Base-by-base conservation (phyloP, 2,329 filamentous ascomycete genomes). In the Calonectria crousiana region DNA sequence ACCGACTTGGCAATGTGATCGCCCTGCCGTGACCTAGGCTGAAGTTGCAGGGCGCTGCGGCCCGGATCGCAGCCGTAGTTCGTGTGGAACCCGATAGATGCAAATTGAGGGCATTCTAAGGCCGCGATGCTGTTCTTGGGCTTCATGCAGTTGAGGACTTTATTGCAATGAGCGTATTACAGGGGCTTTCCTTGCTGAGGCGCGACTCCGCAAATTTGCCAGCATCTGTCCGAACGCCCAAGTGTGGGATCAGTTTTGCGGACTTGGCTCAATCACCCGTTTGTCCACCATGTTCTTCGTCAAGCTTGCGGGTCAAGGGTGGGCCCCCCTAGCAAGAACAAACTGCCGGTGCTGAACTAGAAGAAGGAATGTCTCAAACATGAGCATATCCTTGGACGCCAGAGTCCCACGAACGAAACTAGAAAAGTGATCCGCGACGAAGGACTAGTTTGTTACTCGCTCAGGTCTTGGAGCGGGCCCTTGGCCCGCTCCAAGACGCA, bases 41-140 rank as follows among this genome's bases (percentile, higher is more conserved):
- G 64, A 74, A 67, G 60, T 67, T 65, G 16, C 73, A 76, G 68
- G 51, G 60, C 73, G 74, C 52, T 60, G 66, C 77, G 77, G 72
- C 67, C 73, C 67, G 69, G 72, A 41, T 72, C 52, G 53, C 71
- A 34, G 69, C 67, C 49, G 69, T 71, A 49, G 38, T 53, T 53
- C 32, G 34, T 73, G 76, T 72, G 77, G 76, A 49, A 67, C 73
- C 62, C 47, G 41, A 64, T 60, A 70, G 69, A 67, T 58, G 56
- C 53, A 62, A 72, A n/a, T 32, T 67, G 71, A 67, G 30, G 51
- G 52, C 49, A 67, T 58, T 47, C 38, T 28, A 49, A 36, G 16
- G 23, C 32, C 11, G 47, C 44, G 62, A 60, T 74, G 26, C 26
- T 75, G 51, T 58, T 69, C 49, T 68, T 38, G 44, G 66, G 67